Evolutionary conservation across 768 basidiomycete species (phyloP), one percentile per base, ranked within the genome.

Genomic region (Rhodotorula babjevae): DNA sequence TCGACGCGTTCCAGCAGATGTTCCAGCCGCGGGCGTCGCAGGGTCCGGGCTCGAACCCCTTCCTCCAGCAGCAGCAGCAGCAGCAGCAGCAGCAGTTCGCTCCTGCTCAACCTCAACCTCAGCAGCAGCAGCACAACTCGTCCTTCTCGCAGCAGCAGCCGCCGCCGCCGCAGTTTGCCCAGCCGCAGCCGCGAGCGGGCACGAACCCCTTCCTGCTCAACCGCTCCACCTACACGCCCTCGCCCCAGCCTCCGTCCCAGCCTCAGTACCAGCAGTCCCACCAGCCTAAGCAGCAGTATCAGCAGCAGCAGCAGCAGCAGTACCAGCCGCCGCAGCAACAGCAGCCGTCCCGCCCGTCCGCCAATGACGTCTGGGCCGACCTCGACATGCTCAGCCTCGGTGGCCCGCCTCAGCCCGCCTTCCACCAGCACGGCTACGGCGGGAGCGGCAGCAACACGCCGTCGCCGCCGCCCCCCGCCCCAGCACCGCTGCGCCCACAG

Each of bases 401-500:
- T 16, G 16, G 49, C 23, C 46, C 42, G 6, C 56, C 33, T 0
- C 53, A 21, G 21, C 42, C 40, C 10, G 7, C 57, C 4, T 36
- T 65, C 12, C 65, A 52, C 29, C 52, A 55, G 44, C 59, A 21
- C 67, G 19, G 31, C 68, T 61, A 25, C n/a, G 18, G 40, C 55
- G 70, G 23, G 19, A 23, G 50, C 62, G 19, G 36, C 68, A 19
- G 65, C 69, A 12, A 31, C 72, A 15, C 49, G 71, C 7, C 52
- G 33, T 49, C 46, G 8, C 33, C 74, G 15, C 42, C 75, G 5
- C 57, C 47, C 29, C 29, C 61, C 29, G 64, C 68, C 67, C 75
- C 63, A 52, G 65, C 79, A 23, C 76, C 79, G 44, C 46, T 77
- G 8, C 68, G 73, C 5, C 79, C 81, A 23, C 77, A 75, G 46